Base-by-base conservation (phyloP, 2,329 filamentous ascomycete genomes). In the Aspergillus fructus region DNA sequence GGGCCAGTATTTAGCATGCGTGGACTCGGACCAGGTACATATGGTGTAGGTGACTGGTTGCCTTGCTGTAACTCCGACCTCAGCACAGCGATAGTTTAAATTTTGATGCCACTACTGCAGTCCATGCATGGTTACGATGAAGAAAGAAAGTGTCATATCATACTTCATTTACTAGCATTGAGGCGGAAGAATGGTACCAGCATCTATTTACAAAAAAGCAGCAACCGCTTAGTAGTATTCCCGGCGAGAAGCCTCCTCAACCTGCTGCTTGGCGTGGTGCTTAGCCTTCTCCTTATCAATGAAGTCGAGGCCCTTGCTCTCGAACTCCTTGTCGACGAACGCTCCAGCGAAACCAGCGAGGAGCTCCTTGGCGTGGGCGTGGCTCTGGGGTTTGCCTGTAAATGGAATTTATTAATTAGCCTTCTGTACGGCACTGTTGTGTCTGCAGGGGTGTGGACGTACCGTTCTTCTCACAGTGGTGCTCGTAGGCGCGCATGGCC, bases 401-500 rank as follows among this genome's bases (percentile, higher is more conserved):
- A 15, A 37, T 40, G 23, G 34, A 37, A 17, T 17, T 7, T 19
- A 21, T 9, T 3, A 9, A 21, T 9, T 3, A 9, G 27, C 17
- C 17, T 19, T n/a, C 5, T 24, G 27, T 21, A n/a, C 21, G 3
- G 17, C 5, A 17, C 17, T 19, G 17, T 19, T 19, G n/a, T 1
- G n/a, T n/a, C 11, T 43, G 2, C 27, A 19, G 5, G 13, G n/a
- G 21, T 24, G 4, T 7, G 33, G 42, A 68, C 76, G 45, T 77
- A 86, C 87, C 89, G 68, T 91, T 82, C 46, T 76, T 76, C 64
- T 86, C 86, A 76, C 91, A 88, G 67, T 84, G 81, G 69, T 91
- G 84, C 76, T 93, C 89, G 68, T 88, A 93, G 30, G 88, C 79
- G 80, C 91, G 91, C 82, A 93, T 89, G 66, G 87, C 90, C 65